Conservation (phyloP, 169 alveolate genomes). For the Cyclospora cayetanensis region DNA sequence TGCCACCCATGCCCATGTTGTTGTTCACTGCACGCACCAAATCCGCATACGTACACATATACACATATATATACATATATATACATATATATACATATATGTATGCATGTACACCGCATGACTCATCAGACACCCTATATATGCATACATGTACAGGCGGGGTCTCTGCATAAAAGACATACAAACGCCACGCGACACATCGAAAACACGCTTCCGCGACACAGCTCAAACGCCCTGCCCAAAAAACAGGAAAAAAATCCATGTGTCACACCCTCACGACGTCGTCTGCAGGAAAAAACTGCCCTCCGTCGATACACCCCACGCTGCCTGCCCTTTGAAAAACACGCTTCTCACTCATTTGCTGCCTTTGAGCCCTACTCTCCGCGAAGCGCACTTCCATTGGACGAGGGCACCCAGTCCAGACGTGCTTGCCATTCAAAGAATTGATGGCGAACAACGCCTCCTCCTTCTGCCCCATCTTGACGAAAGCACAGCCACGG, state of each 20-base stretch:
- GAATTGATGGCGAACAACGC: constrained; percentile 87
- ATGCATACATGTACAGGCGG: neutral
- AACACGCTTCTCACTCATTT: too few relatives aligned
- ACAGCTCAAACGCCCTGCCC: neutral
- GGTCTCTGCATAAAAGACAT: neutral
- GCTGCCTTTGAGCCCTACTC: neutral
- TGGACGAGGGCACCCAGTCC: constrained; percentile 89
- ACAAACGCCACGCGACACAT: neutral
- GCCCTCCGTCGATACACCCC: neutral
- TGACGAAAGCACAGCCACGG: constrained; percentile 92
- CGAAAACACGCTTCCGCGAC: neutral
- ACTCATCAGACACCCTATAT: neutral
- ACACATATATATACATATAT: neutral
- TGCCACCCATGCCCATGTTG: neutral
- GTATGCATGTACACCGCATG: neutral
- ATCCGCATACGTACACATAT: neutral
- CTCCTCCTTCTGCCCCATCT: constrained; percentile 90
- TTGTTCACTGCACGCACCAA: neutral
- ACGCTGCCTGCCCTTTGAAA: too few relatives aligned
- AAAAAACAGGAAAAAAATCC: neutral
- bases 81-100: neutral
- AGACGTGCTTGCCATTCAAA: constrained; percentile 85
- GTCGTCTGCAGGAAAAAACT: neutral
- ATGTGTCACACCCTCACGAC: neutral
- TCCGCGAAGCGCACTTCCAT: constrained; percentile 90